Evolutionary conservation across 1,284 basidiomycete genomes (phyloP), one percentile per base, ranked within the genome.

Genomic region (Puccinia novopanici): DNA sequence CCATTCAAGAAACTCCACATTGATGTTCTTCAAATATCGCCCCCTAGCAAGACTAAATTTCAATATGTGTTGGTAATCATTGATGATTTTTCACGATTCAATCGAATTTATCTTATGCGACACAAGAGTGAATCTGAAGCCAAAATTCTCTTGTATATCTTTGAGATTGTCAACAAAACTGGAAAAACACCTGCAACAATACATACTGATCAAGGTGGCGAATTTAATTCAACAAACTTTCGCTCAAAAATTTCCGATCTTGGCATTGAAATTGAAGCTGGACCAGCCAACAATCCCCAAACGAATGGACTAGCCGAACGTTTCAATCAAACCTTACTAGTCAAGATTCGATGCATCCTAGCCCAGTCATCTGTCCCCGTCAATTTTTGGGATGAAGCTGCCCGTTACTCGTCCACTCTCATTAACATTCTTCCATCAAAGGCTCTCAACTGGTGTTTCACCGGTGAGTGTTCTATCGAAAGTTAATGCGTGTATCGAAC

Each of bases 241-340:
- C 22, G 55, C 9, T 9, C 9, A 22, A 9, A 27, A 57, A n/a
- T n/a, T n/a, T n/a, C n/a, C n/a, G n/a, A n/a, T n/a, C 55, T 57
- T 8, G 55, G 55, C 8, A 57, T 57, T 6, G 5, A 19, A 9
- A 9, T 57, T 9, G 19, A 57, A 57, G 22, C 19, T 9, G 55
- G 55, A 6, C 55, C 55, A 6, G 19, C 55, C 5, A 19, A 57
- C 27, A 57, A 19, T 57, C 55, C 55, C 9, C 55, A 57, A 19
- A 57, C 55, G 55, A 57, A 57, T 57, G 55, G 55, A 6, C 19
- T 57, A 57, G 55, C 55, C 6, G 55, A 57, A 19, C 55, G 55
- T 5, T 57, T 57, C 55, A 57, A 57, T 57, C 55, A 27, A 9
- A 57, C 55, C 8, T 27, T 57, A 22, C 55, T 57, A 6, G 6